Conservation (phyloP, 116 monocot species). For the Iris pallida region DNA sequence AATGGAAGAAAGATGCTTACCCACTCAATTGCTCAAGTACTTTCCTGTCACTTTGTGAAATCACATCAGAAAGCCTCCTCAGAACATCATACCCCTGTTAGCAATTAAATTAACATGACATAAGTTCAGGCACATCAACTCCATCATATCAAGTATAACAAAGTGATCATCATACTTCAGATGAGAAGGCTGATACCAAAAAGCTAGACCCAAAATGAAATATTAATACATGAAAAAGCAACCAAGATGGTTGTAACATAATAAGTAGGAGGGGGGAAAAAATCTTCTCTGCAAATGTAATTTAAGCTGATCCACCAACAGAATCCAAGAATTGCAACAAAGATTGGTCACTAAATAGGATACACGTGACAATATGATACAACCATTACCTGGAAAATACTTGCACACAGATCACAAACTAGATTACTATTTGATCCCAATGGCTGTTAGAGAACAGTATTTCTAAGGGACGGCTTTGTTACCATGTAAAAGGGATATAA, state of each 20-base stretch:
- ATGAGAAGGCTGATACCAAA: background rate
- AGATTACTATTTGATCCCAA: too few relatives aligned
- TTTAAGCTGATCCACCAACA: background rate
- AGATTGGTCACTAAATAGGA: too few relatives aligned
- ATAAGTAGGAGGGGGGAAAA: too few relatives aligned
- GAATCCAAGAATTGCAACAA: background rate
- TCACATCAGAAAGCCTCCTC: slow-evolving; percentile 70
- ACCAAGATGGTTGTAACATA: background rate
- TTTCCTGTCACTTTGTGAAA: slow-evolving; percentile 49
- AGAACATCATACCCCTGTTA: slow-evolving; percentile 92
- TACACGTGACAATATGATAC: too few relatives aligned
- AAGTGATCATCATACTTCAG: background rate
- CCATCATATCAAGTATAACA: too few relatives aligned
- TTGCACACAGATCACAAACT: too few relatives aligned
- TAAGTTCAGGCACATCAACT: background rate
- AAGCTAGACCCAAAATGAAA: too few relatives aligned
- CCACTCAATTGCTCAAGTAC: slow-evolving; percentile 83
- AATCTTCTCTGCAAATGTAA: background rate
- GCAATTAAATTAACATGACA: slow-evolving; percentile 14
- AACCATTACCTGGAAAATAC: too few relatives aligned
- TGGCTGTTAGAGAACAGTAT: too few relatives aligned
- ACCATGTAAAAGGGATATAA: too few relatives aligned
- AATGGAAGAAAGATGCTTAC: slow-evolving; percentile 29
- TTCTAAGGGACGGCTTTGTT: too few relatives aligned
- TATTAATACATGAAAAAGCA: background rate